Percentiles rank a stretch among this genome's conserved stretches.
phyloP scores from a whole-genome alignment of 192 early-diverging fungal species.

The Backusella luteola region DNA sequence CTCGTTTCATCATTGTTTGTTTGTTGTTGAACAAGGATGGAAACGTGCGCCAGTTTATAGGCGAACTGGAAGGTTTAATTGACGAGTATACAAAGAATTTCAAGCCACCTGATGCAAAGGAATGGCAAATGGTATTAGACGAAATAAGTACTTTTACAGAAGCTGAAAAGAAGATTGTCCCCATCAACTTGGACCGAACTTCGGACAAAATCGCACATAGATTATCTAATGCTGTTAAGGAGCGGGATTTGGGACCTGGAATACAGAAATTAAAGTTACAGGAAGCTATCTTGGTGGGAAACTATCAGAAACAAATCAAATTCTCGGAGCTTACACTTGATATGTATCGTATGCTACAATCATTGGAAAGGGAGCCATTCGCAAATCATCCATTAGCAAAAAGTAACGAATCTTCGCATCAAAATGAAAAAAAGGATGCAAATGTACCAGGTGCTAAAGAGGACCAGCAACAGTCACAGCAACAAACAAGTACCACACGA shows the following conservation, averaged over 20 bases:
- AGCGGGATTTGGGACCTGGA: conserved; percentile 52
- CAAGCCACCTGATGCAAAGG: conserved; percentile 84
- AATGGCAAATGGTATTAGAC: conserved; percentile 82
- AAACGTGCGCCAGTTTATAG: conserved; percentile 78
- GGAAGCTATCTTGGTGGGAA: conserved; percentile 96
- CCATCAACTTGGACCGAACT: conserved; percentile 51
- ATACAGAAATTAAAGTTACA: conserved; percentile 67
- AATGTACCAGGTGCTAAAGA: background rate
- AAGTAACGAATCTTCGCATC: background rate
- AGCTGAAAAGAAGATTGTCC: conserved; percentile 78
- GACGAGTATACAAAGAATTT: conserved; percentile 87
- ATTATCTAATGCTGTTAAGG: conserved; percentile 49
- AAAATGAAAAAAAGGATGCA: background rate
- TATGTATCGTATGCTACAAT: conserved; percentile 95
- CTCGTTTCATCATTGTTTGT: conserved; percentile 95
- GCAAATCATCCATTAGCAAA: background rate
- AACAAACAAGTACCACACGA: background rate
- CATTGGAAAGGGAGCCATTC: conserved; percentile 57
- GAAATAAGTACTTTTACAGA: conserved; percentile 85
- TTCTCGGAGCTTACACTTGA: conserved; percentile 96
- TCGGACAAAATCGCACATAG: conserved; percentile 51
- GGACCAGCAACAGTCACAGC: background rate
- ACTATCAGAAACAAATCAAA: conserved; percentile 94
- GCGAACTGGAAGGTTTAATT: conserved; percentile 79
- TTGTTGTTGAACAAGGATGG: conserved; percentile 81